These are phyloP conservation scores for Suhomyces sp. DNA, from an alignment of 805 yeast genomes.

Conservation along the genomic window DNA sequence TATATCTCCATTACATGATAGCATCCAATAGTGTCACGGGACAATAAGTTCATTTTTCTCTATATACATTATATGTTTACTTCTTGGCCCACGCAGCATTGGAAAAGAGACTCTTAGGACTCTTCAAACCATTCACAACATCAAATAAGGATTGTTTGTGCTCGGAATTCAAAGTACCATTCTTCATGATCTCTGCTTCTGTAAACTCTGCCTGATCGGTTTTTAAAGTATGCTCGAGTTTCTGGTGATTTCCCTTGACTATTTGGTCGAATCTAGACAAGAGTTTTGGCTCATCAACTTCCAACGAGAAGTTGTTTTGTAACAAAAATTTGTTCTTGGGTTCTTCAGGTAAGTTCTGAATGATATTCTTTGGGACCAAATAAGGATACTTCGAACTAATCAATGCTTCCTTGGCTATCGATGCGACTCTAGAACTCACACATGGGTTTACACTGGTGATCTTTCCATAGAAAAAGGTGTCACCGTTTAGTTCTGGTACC, in stretches of 20 bases:
- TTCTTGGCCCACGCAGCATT: constrained; percentile 26
- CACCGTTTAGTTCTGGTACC: constrained; percentile 20
- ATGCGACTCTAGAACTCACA: constrained; percentile 34
- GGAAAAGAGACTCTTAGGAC: constrained; percentile 24
- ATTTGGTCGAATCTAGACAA: constrained; percentile 26
- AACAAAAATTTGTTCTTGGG: constrained; percentile 31
- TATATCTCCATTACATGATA: too few relatives aligned
- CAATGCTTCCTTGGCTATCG: constrained; percentile 38
- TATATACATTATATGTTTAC: neutral
- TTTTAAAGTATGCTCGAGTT: constrained; percentile 8
- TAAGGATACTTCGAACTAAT: constrained; percentile 41
- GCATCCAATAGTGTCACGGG: neutral
- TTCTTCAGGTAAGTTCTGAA: constrained; percentile 19
- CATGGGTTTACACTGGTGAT: constrained; percentile 26
- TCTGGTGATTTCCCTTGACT: constrained; percentile 31
- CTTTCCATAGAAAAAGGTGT: constrained; percentile 39
- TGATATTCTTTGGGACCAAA: constrained; percentile 32
- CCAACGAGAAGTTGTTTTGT: constrained; percentile 26
- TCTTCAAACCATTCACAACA: constrained; percentile 27
- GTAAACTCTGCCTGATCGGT: constrained; percentile 17
- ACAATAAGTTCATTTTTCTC: neutral
- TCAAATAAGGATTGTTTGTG: constrained; percentile 31
- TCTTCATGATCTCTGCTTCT: constrained; percentile 24
- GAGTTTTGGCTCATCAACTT: constrained; percentile 21
- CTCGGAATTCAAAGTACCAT: constrained; percentile 24